phyloP scores from a whole-genome alignment of 768 basidiomycete genomes.

The Pluteus cervinus region DNA sequence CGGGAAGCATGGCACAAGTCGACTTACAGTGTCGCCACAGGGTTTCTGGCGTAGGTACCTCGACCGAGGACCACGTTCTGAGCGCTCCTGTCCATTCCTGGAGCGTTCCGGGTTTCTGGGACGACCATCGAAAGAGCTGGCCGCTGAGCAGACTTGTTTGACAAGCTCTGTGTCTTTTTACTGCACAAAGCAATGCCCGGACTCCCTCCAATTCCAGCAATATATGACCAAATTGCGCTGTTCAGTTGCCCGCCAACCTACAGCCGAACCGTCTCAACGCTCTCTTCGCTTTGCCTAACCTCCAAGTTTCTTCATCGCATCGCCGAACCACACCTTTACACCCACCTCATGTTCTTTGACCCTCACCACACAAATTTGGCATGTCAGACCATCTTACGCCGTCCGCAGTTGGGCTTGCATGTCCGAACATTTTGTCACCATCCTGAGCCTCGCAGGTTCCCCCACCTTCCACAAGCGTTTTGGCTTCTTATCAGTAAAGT shows the following conservation, averaged over 20 bases:
- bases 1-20: no score
- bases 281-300: constrained; percentile 36
- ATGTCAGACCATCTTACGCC: constrained; percentile 29
- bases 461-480: constrained; percentile 25
- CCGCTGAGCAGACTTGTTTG: not conserved
- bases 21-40: no score
- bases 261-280: constrained; percentile 24
- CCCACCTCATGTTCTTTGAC: constrained; percentile 31
- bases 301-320: constrained; percentile 41
- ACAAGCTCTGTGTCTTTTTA: constrained; percentile 1
- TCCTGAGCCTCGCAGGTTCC: constrained; percentile 23
- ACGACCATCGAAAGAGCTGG: not conserved
- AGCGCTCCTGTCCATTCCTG: not conserved
- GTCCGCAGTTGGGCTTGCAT: constrained; percentile 29
- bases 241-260: no score
- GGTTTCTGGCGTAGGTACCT: no score
- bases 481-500: constrained; percentile 40
- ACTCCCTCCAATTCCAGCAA: constrained; percentile 32
- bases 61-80: no score
- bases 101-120: not conserved
- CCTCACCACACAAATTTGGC: constrained; percentile 26
- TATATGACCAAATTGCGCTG: constrained; percentile 35
- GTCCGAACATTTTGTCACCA: constrained; percentile 40
- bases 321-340: constrained; percentile 44
- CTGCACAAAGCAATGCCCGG: constrained; percentile 13